Conservation (phyloP, 2,329 filamentous ascomycete genomes). For the Aspergillus carbonarius region DNA sequence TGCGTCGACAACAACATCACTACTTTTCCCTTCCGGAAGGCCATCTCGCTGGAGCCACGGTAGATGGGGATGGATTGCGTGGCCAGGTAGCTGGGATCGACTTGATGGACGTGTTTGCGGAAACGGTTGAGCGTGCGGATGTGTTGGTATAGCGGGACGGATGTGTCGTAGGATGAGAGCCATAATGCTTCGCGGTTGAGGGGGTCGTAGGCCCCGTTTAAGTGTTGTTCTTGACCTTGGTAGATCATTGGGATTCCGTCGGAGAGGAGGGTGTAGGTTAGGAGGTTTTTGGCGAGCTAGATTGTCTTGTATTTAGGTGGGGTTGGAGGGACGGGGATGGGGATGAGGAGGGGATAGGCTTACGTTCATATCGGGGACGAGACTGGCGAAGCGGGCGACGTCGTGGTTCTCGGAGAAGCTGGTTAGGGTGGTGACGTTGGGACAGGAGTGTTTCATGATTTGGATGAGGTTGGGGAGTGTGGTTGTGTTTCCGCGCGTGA, state of each 20-base stretch:
- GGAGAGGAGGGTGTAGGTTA: conserved; percentile 59
- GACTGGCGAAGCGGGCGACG: conserved; percentile 53
- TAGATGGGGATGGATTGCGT: conserved; percentile 42
- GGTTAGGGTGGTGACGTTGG: conserved; percentile 48
- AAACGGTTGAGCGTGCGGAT: conserved; percentile 44
- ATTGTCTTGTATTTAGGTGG: background rate
- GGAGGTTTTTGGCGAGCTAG: conserved; percentile 58
- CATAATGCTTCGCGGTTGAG: conserved; percentile 57
- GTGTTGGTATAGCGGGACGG: conserved; percentile 39
- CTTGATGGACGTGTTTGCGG: conserved; percentile 41
- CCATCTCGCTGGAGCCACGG: conserved; percentile 43
- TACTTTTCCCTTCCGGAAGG: conserved; percentile 49
- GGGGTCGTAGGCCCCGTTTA: conserved; percentile 49
- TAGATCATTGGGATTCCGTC: conserved; percentile 66
- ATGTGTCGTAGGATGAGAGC: conserved; percentile 50
- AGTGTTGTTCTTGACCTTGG: conserved; percentile 65
- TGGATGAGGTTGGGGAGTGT: conserved; percentile 27
- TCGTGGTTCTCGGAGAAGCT: conserved; percentile 63
- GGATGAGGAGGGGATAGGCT: background rate
- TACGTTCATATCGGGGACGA: conserved; percentile 49
- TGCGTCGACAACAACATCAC: conserved; percentile 48
- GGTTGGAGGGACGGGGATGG: background rate
- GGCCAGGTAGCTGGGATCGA: conserved; percentile 39
- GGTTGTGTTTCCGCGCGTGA: conserved; percentile 32
- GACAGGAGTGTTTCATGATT: conserved; percentile 27